phyloP scores from a whole-genome alignment of 2,329 filamentous ascomycete species.

The Geosmithia putterillii region DNA sequence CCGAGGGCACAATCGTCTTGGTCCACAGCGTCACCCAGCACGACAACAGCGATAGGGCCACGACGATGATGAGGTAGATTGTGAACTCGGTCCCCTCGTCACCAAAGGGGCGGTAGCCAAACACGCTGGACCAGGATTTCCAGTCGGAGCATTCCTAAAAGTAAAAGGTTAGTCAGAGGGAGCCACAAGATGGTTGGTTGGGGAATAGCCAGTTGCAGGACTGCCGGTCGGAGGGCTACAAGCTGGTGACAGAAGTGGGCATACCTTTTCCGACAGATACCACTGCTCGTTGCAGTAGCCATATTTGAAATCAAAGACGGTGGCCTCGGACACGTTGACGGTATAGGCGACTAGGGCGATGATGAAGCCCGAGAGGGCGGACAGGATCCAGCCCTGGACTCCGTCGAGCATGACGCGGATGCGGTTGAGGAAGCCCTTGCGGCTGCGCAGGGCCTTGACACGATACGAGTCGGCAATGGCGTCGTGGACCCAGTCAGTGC shows the following conservation, averaged over 20 bases:
- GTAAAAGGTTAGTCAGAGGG: conserved; percentile 1
- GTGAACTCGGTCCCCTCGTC: conserved; percentile 60
- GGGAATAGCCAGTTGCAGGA: neutral
- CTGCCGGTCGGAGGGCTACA: too few species aligned
- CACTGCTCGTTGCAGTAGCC: conserved; percentile 67
- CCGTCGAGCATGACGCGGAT: conserved; percentile 69
- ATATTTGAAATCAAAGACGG: conserved; percentile 82
- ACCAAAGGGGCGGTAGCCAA: conserved; percentile 31
- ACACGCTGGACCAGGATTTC: conserved; percentile 40
- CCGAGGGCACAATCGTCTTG: conserved; percentile 88
- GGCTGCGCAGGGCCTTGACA: conserved; percentile 66
- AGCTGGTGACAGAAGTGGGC: too few species aligned
- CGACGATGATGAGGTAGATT: conserved; percentile 61
- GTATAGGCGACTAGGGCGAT: conserved; percentile 79
- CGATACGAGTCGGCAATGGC: conserved; percentile 90
- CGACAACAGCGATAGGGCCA: conserved; percentile 56
- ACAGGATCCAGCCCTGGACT: conserved; percentile 87
- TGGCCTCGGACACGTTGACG: conserved; percentile 76
- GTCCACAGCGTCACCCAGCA: conserved; percentile 77
- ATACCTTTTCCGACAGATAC: conserved; percentile 60
- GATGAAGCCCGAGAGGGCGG: conserved; percentile 76
- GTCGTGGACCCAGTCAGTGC: conserved; percentile 96
- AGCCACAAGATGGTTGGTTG: neutral
- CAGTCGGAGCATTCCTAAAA: conserved; percentile 42
- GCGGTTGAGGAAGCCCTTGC: conserved; percentile 77